A percentile compares a stretch with the other conserved stretches of the same genome.
phyloP scores from a whole-genome alignment of 306 rosid species.

The Begonia loranthoides region DNA sequence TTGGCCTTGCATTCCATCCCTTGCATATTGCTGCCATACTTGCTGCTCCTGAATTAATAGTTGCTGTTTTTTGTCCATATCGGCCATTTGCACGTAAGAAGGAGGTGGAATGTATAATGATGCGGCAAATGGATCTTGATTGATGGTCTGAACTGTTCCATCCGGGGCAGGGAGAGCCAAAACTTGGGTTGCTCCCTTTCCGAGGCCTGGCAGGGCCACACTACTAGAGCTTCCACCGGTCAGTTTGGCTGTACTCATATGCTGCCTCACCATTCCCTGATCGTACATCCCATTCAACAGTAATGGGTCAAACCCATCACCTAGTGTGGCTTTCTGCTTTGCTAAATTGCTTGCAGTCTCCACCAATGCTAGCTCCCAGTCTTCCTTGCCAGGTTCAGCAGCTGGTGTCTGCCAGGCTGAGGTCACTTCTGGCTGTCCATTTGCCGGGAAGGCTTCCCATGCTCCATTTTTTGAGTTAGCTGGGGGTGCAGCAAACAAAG shows the following conservation, averaged over 20 bases:
- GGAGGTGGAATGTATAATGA: conserved; percentile 67
- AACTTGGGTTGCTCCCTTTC: conserved; percentile 54
- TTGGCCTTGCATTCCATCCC: conserved; percentile 90
- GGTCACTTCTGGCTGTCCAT: conserved; percentile 63
- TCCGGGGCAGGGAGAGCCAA: conserved; percentile 96
- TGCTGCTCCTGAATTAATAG: conserved; percentile 72
- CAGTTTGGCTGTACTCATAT: conserved; percentile 58
- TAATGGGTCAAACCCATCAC: conserved; percentile 80
- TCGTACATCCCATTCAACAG: conserved; percentile 90
- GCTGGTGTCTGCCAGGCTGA: conserved; percentile 98
- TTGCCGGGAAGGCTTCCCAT: conserved; percentile 87
- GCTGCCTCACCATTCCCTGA: conserved; percentile 90
- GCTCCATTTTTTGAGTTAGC: conserved; percentile 52
- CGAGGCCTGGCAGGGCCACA: conserved; percentile 72
- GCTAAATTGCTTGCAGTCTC: conserved; percentile 81
- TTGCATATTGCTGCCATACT: conserved; percentile 74
- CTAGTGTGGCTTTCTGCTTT: conserved; percentile 50
- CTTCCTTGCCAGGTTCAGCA: conserved; percentile 77
- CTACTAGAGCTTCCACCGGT: conserved; percentile 95
- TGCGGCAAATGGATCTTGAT: conserved; percentile 85
- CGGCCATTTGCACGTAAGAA: conserved; percentile 87
- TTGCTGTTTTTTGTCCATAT: conserved; percentile 86
- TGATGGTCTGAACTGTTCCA: conserved; percentile 66
- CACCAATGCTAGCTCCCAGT: conserved; percentile 95
- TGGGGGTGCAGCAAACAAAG: conserved; percentile 72